Percentiles rank a stretch among this genome's conserved stretches.
Conservation (phyloP, 306 rosid genomes). For the Sicyos baderoa region DNA sequence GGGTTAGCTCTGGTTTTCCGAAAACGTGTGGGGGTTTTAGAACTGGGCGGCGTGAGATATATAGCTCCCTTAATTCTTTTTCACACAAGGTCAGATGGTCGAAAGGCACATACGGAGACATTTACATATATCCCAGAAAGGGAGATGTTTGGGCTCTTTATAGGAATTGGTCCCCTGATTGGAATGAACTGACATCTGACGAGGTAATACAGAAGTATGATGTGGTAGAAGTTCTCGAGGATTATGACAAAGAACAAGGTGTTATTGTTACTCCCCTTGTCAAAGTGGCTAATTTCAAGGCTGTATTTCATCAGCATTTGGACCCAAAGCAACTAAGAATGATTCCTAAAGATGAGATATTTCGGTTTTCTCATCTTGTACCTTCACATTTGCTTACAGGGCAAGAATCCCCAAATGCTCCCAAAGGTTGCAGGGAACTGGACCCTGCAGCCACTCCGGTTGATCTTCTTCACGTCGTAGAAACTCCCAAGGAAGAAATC, state of each 20-base stretch:
- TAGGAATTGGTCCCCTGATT: constrained; percentile 71
- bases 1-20: constrained; percentile 60
- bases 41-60: constrained; percentile 41
- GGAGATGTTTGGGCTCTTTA: constrained; percentile 95
- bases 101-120: constrained; percentile 48
- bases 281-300: constrained; percentile 80
- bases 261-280: constrained; percentile 58
- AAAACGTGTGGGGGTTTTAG: constrained; percentile 71
- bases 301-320: constrained; percentile 61
- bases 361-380: constrained; percentile 74
- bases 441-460: constrained; percentile 81
- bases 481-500: constrained; percentile 38
- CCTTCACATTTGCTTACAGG: constrained; percentile 65
- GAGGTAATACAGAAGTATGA: constrained; percentile 63
- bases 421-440: constrained; percentile 83
- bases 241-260: constrained; percentile 51
- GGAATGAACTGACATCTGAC: constrained; percentile 65
- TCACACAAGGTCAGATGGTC: constrained; percentile 76
- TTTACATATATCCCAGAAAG: constrained; percentile 60
- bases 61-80: constrained; percentile 50
- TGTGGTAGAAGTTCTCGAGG: constrained; percentile 78
- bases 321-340: constrained; percentile 46
- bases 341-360: constrained; percentile 65
- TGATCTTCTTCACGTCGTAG: constrained; percentile 58
- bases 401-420: constrained; percentile 64